Percentiles rank a stretch among this genome's conserved stretches.
phyloP scores from a whole-genome alignment of 768 basidiomycete species.

The Pisolithus marmoratus region DNA sequence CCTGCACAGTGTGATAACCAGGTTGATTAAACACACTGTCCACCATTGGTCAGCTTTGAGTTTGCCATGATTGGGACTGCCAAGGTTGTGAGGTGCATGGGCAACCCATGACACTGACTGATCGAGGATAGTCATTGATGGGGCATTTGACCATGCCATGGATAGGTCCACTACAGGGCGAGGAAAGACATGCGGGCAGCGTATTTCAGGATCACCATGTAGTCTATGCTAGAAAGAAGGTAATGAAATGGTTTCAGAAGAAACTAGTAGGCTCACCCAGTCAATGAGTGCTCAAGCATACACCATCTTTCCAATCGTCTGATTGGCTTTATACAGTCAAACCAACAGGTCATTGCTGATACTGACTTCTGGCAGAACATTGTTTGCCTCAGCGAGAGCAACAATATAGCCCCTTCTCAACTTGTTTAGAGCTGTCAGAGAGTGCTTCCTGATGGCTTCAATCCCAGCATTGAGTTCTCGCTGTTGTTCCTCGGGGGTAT shows the following conservation, averaged over 20 bases:
- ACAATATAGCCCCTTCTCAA: neutral
- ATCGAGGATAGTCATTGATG: neutral
- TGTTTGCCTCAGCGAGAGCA: neutral
- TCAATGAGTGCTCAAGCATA: no score
- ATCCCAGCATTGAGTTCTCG: neutral
- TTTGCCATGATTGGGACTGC: slow-evolving; percentile 28
- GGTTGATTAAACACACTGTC: slow-evolving; percentile 17
- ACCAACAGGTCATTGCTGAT: no score
- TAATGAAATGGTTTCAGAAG: no score
- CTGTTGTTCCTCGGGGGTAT: neutral
- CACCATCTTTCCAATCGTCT: no score
- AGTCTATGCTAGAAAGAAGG: neutral
- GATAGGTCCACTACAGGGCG: neutral
- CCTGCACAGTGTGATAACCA: slow-evolving; percentile 25
- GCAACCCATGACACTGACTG: slow-evolving; percentile 9
- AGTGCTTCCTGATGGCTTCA: neutral
- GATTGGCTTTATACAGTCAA: no score
- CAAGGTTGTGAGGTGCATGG: slow-evolving; percentile 27
- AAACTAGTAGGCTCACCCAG: no score
- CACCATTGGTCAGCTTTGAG: slow-evolving; percentile 28
- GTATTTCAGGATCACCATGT: neutral
- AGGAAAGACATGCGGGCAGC: neutral
- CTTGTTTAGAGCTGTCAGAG: neutral
- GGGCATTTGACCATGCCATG: neutral
- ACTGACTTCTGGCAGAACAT: neutral